Evolutionary conservation across 2,329 filamentous ascomycete genomes (phyloP), one percentile per base, ranked within the genome.

Genomic region (Aspergillus aculeatinus): DNA sequence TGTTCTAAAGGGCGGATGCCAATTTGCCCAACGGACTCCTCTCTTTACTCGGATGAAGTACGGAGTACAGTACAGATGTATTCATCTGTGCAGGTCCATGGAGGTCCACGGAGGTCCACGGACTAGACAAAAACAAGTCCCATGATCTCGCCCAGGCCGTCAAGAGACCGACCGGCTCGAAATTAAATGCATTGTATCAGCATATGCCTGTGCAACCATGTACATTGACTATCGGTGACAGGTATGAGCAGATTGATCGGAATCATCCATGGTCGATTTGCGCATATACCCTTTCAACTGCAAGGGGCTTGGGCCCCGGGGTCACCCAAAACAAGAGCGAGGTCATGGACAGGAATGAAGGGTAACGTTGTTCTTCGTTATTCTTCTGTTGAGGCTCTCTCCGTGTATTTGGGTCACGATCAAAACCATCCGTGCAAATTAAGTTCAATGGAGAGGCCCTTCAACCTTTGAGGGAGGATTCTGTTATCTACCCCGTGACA

Each of bases 81-180:
- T 19, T 9, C 16, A 6, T 16, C 12, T 19, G 5, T 44, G 39
- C 16, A 44, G n/a, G 19, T 19, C 39, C 16, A 44, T 6, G 16
- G 16, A 44, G n/a, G 33, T 10, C 39, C 16, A 44, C 16, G 16
- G 16, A 44, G n/a, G 33, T 10, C 35, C 29, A 25, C 33, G 23
- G 50, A 33, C 48, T 51, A 21, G 23, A 31, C 55, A 42, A n/a
- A n/a, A 19, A 51, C 23, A 31, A 44, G 55, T 47, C 55, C 44
- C 48, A 52, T 57, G 55, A 57, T 57, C 55, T 12, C 14, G 31
- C 25, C 44, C 33, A 25, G 31, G 42, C 16, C 33, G 42, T 57
- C 55, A 48, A 48, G 53, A 27, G 44, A 55, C 44, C 48, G 31
- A 55, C 29, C 48, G 31, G 35, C 42, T 57, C 53, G 48, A 55